Evolutionary conservation across 2,329 filamentous ascomycete species (phyloP), one percentile per base, ranked within the genome.

Genomic region (Cladorrhinum sp.): DNA sequence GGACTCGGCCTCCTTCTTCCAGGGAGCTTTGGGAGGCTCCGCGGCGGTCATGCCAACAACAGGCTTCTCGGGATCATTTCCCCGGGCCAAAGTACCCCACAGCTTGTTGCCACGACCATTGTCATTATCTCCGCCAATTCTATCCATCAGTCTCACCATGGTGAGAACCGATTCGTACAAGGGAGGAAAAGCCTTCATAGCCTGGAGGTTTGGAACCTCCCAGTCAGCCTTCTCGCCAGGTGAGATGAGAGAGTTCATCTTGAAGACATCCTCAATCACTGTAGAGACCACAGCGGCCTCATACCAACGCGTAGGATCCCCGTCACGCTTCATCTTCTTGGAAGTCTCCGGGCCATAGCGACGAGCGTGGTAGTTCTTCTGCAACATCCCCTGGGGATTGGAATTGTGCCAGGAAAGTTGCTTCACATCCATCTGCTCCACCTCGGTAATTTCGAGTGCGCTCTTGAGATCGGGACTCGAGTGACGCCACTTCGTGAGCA

Each of bases 61-160:
- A 9, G 7, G n/a, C 18, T 10, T 23, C 2, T n/a, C 26, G n/a
- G 49, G 18, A 14, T 57, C 7, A 18, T 65, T 65, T 2, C 16
- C 18, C 9, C 33, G 52, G 3, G 20, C 28, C 42, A 64, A 24
- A 53, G 59, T 12, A 1, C 12, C 3, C 21, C 54, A 55, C 26
- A 54, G 58, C 4, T 4, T 7, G 33, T 33, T 16, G 16, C 58
- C 52, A 23, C 56, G 30, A 9, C 39, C n/a, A 42, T 66, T 66
- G 49, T 64, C 57, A 21, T 66, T 61, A 24, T 52, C 48, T 5
- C 58, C 65, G 7, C 73, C 73, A 2, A 73, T 67, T 1, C 68
- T 66, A 50, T 73, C 70, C 67, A 74, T 74, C 55, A 64, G 51
- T 55, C 63, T 64, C 20, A 73, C 61, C 58, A 72, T 68, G 6